phyloP scores from a whole-genome alignment of 2,329 filamentous ascomycete genomes.

The Graphiopsis chlorocephala region DNA sequence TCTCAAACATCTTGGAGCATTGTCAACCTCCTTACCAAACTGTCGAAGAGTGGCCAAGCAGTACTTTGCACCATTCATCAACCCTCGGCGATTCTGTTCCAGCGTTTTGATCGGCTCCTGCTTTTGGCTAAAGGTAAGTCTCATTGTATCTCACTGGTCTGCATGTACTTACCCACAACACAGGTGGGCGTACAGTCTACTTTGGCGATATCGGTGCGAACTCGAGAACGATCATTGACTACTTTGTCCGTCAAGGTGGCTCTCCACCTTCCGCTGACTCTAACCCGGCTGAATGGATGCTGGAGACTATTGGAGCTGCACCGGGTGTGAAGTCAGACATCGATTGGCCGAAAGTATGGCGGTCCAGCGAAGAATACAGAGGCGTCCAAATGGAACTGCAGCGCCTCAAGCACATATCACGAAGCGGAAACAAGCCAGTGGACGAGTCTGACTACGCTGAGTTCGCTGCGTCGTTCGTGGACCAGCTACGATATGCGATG shows the following conservation, averaged over 20 bases:
- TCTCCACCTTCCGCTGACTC: slow-evolving; percentile 53
- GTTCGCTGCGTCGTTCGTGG: slow-evolving; percentile 37
- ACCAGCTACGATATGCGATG: slow-evolving; percentile 33
- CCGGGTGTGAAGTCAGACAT: slow-evolving; percentile 32
- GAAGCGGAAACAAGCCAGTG: slow-evolving; percentile 16
- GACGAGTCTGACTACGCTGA: slow-evolving; percentile 35
- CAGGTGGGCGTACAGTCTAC: slow-evolving; percentile 38
- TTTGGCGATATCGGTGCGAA: slow-evolving; percentile 48
- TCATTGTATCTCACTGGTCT: background rate
- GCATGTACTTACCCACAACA: background rate
- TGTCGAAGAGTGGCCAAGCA: slow-evolving; percentile 50
- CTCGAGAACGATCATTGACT: slow-evolving; percentile 40
- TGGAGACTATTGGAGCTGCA: slow-evolving; percentile 37
- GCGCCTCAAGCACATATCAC: slow-evolving; percentile 29
- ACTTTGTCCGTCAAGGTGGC: slow-evolving; percentile 64
- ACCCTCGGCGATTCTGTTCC: slow-evolving; percentile 44
- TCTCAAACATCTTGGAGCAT: slow-evolving; percentile 64
- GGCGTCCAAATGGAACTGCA: slow-evolving; percentile 35
- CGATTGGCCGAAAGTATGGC: slow-evolving; percentile 39
- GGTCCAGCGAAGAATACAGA: slow-evolving; percentile 19
- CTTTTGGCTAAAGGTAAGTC: slow-evolving; percentile 37
- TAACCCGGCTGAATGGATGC: slow-evolving; percentile 73
- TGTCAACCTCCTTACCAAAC: slow-evolving; percentile 59
- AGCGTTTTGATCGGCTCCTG: slow-evolving; percentile 45
- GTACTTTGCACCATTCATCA: slow-evolving; percentile 50